These are phyloP conservation scores for Amanita rimosa DNA, from an alignment of 768 basidiomycete genomes.

Conservation along the genomic window DNA sequence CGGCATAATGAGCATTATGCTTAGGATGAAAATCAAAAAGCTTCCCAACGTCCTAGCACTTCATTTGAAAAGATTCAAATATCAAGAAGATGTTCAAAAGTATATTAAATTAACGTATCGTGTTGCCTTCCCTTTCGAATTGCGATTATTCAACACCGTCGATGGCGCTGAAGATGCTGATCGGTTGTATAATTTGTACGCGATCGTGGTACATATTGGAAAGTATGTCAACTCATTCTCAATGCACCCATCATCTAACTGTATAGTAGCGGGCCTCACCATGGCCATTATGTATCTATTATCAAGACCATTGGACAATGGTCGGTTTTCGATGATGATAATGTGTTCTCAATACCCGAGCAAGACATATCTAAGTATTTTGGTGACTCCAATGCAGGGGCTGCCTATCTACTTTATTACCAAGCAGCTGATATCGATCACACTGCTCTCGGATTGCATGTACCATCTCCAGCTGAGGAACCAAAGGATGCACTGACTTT, in stretches of 20 bases:
- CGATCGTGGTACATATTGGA: conserved; percentile 98
- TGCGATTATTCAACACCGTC: conserved; percentile 93
- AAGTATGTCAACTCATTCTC: conserved; percentile 46
- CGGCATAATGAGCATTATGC: conserved; percentile 3
- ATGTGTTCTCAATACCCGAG: conserved; percentile 80
- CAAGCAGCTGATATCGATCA: conserved; percentile 85
- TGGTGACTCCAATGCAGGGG: conserved; percentile 79
- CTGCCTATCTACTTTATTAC: conserved; percentile 96
- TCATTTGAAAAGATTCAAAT: conserved; percentile 98
- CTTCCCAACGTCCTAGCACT: conserved; percentile 91
- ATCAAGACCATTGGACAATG: conserved; percentile 78
- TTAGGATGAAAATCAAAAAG: conserved; percentile 97
- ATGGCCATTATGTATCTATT: conserved; percentile 96
- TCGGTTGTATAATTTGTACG: conserved; percentile 87
- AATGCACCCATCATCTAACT: conserved; percentile 8
- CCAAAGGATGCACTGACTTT: conserved; percentile 6
- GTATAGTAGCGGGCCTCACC: conserved; percentile 77
- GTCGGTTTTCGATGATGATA: conserved; percentile 95
- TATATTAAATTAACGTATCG: conserved; percentile 96
- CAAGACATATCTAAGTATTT: conserved; percentile 88
- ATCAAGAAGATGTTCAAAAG: conserved; percentile 82
- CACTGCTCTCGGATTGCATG: conserved; percentile 54
- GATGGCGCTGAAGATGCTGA: conserved; percentile 91
- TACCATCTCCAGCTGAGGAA: conserved; percentile 13
- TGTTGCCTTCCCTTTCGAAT: conserved; percentile 91